phyloP scores from a whole-genome alignment of 2,329 filamentous ascomycete genomes.

The Penicillium sp. region DNA sequence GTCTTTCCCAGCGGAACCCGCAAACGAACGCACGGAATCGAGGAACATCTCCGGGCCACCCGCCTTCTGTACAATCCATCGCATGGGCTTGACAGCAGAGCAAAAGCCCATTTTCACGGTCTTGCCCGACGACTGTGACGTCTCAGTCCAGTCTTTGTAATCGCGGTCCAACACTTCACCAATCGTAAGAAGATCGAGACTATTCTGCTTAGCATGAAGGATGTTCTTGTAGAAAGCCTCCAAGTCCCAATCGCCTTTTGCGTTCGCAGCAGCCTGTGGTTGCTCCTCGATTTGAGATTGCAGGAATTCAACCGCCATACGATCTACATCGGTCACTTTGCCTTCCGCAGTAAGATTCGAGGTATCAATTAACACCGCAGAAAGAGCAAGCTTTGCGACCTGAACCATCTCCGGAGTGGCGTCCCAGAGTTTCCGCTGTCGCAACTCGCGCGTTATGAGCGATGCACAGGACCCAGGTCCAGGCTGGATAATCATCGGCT shows the following conservation, averaged over 20 bases:
- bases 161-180: constrained; percentile 53
- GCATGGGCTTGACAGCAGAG: constrained; percentile 49
- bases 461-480: constrained; percentile 52
- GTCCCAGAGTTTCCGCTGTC: constrained; percentile 39
- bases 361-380: constrained; percentile 40
- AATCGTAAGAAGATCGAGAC: constrained; percentile 44
- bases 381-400: constrained; percentile 34
- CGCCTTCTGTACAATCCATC: constrained; percentile 47
- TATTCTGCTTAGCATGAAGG: constrained; percentile 47
- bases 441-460: constrained; percentile 45
- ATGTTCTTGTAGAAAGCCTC: constrained; percentile 46
- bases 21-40: constrained; percentile 39
- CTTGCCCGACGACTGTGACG: constrained; percentile 22
- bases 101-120: constrained; percentile 48
- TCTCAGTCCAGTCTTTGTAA: constrained; percentile 55
- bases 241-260: constrained; percentile 36
- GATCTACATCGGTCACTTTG: constrained; percentile 42
- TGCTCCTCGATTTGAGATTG: constrained; percentile 41
- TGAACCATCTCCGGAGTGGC: constrained; percentile 23
- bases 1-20: constrained; percentile 34
- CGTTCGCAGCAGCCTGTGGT: constrained; percentile 1
- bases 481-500: constrained; percentile 47
- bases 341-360: constrained; percentile 38
- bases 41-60: constrained; percentile 30
- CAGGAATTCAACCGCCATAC: constrained; percentile 45